Base-by-base conservation (phyloP, 257 asterid species). In the Scutellaria galericulata region DNA sequence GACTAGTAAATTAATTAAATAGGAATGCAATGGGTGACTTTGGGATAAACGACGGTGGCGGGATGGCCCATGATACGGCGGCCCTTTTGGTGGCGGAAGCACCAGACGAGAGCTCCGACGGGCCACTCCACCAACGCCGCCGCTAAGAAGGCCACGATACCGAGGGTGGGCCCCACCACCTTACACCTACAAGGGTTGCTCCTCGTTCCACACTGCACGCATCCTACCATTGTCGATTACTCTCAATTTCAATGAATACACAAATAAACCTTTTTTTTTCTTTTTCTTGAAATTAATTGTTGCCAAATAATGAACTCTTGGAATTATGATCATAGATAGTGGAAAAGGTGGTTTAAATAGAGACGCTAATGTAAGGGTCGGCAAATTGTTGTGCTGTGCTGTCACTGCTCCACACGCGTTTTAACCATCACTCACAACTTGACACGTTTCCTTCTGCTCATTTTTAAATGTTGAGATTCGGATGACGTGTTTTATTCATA, bases 121-220 rank as follows among this genome's bases (percentile, higher is more conserved):
- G 97, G 97, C 97, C 97, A 89, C 75, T 89, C 96, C 76, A 89
- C 89, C 81, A 87, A 39, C 11, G 89, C 97, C 64, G 96, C 89
- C 60, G 82, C 88, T 1, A 88, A 89, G 65, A 86, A 89, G 0
- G 92, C 97, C 86, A 92, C 13, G 84, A 92, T 84, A n/a, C 98
- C 96, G 1, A 92, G 18, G 6, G 96, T 89, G 1, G 98, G 96
- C 0, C 98, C 96, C 13, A 89, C 96, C 83, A 92, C 92, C 84
- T 86, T 89, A 83, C 98, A 89, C 83, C 96, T 75, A 53, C 96
- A 92, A 0, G 97, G 96, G 79, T 92, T 92, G 78, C 79, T 80
- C 58, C 74, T 18, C 8, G 85, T 86, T 47, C 96, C 96, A 63
- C 96, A 88, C 77, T 92, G 85, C 41, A 89, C 85, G 53, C 96